Evolutionary conservation across 768 basidiomycete genomes (phyloP), one percentile per base, ranked within the genome.

Genomic region (Tulasnella sp.): DNA sequence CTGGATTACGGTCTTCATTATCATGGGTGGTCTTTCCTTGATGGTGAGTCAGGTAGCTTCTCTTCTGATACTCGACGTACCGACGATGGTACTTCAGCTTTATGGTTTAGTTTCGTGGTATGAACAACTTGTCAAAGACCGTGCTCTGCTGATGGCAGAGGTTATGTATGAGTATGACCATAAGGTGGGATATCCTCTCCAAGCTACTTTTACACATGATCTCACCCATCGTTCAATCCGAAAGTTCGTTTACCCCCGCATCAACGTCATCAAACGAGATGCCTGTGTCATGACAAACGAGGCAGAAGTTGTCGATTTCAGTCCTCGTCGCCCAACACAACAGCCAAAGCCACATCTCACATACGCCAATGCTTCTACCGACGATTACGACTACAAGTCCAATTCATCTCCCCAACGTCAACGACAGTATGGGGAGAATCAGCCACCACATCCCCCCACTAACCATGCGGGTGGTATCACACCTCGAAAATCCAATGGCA

Each of bases 201-300:
- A 9, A 5, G 33, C 27, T 12, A n/a, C 10, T 50, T 13, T 4
- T 10, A 22, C 31, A 15, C n/a, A 29, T 3, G 20, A 31, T 44
- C 13, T 22, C 20, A 24, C 22, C 25, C 15, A 22, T 19, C 25
- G 20, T 56, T 25, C 6, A 45, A 31, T 10, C 22, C 50, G n/a
- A 25, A 45, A 90, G 85, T 90, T 86, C 61, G 87, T 90, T 3
- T 76, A 82, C 58, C 88, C 87, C n/a, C 76, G 79, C 54, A 64
- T 86, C 54, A 80, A 83, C 59, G 81, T 81, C 5, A 69, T 89
- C 19, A 76, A 82, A 27, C 76, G 70, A 53, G 87, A 90, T 57
- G 84, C 77, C 1, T 78, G 81, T 3, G 81, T 86, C 24, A 87
- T 86, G 85, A 90, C 87, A 2, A 79, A 87, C 63, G 72, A 90